phyloP scores from a whole-genome alignment of 345 rosid genomes.

The Orychophragmus violaceus region DNA sequence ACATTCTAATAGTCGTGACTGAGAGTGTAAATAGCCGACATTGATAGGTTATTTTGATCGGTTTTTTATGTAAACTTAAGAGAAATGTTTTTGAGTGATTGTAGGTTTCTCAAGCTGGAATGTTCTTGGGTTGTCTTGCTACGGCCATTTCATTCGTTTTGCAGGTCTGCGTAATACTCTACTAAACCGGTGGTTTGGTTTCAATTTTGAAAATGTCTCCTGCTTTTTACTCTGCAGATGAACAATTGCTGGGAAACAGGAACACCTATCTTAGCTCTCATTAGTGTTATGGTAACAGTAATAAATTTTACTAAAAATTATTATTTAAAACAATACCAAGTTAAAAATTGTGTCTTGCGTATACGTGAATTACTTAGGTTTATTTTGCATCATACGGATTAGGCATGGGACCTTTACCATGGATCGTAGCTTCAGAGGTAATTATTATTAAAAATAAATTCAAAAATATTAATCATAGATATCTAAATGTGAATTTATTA shows the following conservation, averaged over 20 bases:
- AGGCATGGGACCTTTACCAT: slow-evolving; percentile 46
- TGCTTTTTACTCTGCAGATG: slow-evolving; percentile 34
- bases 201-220: neutral
- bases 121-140: slow-evolving; percentile 71
- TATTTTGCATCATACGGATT: slow-evolving; percentile 38
- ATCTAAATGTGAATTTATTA: no score
- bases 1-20: neutral
- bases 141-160: slow-evolving; percentile 48
- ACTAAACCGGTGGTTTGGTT: neutral
- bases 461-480: no score
- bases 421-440: slow-evolving; percentile 44
- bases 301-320: no score
- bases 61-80: neutral
- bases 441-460: neutral
- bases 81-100: neutral
- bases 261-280: slow-evolving; percentile 24
- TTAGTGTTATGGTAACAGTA: slow-evolving; percentile 27
- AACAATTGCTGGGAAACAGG: slow-evolving; percentile 34
- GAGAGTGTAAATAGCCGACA: neutral
- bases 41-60: neutral
- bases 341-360: neutral
- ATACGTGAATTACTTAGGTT: slow-evolving; percentile 16
- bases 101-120: slow-evolving; percentile 69
- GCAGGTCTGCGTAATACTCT: slow-evolving; percentile 32
- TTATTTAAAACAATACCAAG: no score